phyloP scores from a whole-genome alignment of 768 basidiomycete species.

The Tephrocybe rancida region DNA sequence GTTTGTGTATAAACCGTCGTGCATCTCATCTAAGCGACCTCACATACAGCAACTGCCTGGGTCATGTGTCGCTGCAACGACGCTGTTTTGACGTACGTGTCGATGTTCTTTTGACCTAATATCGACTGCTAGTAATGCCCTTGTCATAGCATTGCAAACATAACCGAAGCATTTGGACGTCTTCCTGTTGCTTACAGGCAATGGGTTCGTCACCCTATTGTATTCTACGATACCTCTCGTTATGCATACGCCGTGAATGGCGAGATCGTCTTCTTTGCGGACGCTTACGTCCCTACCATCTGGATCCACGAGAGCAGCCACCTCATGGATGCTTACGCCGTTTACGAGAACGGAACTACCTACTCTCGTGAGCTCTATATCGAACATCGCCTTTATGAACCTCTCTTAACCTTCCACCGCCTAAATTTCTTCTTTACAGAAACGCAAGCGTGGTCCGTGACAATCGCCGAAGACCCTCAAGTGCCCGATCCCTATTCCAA shows the following conservation, averaged over 20 bases:
- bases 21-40: not conserved
- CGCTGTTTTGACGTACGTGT: not conserved
- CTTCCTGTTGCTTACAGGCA: not conserved
- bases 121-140: not conserved
- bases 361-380: not conserved
- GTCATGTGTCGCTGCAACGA: not conserved
- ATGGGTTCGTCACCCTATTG: not conserved
- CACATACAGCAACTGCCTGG: not conserved
- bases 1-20: not conserved
- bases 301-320: not conserved
- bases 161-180: not conserved
- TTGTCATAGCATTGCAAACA: not conserved
- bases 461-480: not conserved
- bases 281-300: not conserved
- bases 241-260: not conserved
- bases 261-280: not conserved
- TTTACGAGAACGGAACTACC: not conserved
- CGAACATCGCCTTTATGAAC: not conserved
- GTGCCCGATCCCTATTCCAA: not conserved
- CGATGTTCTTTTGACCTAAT: not conserved
- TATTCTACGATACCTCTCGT: not conserved
- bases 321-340: not conserved
- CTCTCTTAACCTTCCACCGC: not conserved
- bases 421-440: not conserved
- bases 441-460: not conserved